Base-by-base conservation (phyloP, 495 filamentous ascomycete species). In the Penicillium macrosclerotiorum region DNA sequence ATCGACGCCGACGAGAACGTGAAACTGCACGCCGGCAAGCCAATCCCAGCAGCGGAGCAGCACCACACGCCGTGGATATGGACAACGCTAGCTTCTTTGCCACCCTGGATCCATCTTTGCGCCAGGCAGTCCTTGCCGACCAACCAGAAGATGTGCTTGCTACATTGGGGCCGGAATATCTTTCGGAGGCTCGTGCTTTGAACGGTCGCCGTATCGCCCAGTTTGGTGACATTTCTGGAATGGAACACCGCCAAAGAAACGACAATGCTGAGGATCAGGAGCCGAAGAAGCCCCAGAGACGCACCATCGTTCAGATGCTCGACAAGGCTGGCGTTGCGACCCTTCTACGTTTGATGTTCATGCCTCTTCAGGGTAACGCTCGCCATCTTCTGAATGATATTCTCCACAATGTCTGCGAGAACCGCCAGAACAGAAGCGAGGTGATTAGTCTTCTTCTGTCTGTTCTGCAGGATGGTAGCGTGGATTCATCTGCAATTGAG, bases 291-390 rank as follows among this genome's bases (percentile, higher is more conserved):
- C 76, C 81, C 18, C 81, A 84, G 51, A 80, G 89, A 44, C 83
- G 83, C 55, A 84, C 87, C 17, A 85, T 89, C 38, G 83, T 95
- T 23, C 93, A 99, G 65, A 95, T 97, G 84, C 80, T 97, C 4
- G 94, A 99, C 68, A 96, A 95, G 62, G 78, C 90, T 42, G 93
- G 93, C 19, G 83, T 99, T 62, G 93, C 94, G 17, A 96, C 93
- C 8, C 69, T 99, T 6, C 78, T 99, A 25, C 88, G 93, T 12
- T 75, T 99, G 9, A 96, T 99, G 92, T 99, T 99, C 61, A 85
- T 96, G 49, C 85, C 88, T 32, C 88, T 95, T 49, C 86, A 90
- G 42, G 87, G 86, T 24, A 90, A 82, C 45, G 84, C 88, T 26
- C 86, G 89, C 47, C 79, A 78, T 40, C 86, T 85, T 23, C 76